Conservation (phyloP, 31 red algal genomes). For the Bonnemaisonia californica region DNA sequence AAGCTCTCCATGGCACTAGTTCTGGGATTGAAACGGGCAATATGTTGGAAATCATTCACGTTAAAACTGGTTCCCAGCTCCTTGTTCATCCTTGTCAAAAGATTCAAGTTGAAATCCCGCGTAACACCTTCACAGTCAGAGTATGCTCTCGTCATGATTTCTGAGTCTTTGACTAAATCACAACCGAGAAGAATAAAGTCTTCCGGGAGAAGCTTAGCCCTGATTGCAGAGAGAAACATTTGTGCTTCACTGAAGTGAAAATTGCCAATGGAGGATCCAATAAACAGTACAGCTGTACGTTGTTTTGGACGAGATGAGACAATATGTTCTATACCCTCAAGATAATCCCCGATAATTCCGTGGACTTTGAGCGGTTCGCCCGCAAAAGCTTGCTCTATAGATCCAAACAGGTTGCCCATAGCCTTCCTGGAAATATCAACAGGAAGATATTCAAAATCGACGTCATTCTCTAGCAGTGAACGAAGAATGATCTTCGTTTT, state of each 20-base stretch:
- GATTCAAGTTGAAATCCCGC: constrained; percentile 83
- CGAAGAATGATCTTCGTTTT: constrained; percentile 79
- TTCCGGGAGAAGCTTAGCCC: constrained; percentile 31
- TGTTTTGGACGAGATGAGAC: background rate
- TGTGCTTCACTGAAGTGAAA: constrained; percentile 45
- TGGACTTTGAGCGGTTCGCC: constrained; percentile 36
- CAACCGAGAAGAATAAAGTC: constrained; percentile 82
- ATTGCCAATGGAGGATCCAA: constrained; percentile 95
- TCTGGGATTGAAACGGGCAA: constrained; percentile 71
- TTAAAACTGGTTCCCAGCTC: constrained; percentile 86
- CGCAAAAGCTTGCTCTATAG: constrained; percentile 3
- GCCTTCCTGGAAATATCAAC: constrained; percentile 79
- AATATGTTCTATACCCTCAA: constrained; percentile 58
- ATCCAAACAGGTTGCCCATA: constrained; percentile 55
- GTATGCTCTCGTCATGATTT: constrained; percentile 72
- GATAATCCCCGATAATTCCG: constrained; percentile 79
- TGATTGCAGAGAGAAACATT: constrained; percentile 56
- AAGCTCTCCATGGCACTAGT: constrained; percentile 74
- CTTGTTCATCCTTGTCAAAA: constrained; percentile 84
- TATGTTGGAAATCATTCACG: constrained; percentile 70
- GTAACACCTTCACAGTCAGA: constrained; percentile 75
- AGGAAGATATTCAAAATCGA: constrained; percentile 73
- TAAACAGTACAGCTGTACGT: constrained; percentile 71
- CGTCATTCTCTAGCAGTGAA: constrained; percentile 24
- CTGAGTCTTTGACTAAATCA: constrained; percentile 78